Evolutionary conservation across 768 basidiomycete genomes (phyloP), one percentile per base, ranked within the genome.

Genomic region (Tricholoma matsutake): DNA sequence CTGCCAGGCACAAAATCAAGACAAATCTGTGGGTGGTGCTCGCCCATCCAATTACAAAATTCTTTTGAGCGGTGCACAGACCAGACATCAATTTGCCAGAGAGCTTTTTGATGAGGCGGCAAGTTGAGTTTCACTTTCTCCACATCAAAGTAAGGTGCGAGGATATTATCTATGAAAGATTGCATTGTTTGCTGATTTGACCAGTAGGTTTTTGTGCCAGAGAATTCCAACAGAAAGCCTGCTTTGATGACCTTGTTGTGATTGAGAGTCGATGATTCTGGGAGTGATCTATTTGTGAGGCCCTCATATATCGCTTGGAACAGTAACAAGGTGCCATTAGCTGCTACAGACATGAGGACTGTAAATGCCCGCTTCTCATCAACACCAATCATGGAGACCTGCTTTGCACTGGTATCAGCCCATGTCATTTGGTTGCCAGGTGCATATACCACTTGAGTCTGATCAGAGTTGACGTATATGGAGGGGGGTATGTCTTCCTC

Each of bases 311-410:
- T 71, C 0, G 68, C 72, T 61, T 79, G 78, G 13, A 78, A 64
- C 3, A 72, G 74, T 0, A 76, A 66, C 18, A 75, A 32, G 0
- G 43, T 62, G 2, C 76, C 75, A 52, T 61, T 52, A 29, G 59
- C 62, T 2, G 71, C 22, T 2, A 78, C 63, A 1, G 71, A 68
- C 2, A 73, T 66, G 20, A 78, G 32, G 1, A 71, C 41, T 2
- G 76, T 79, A 39, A 78, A 76, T 2, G 43, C 18, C 3, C 72
- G 64, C 63, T 79, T 79, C 22, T 79, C 78, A 3, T 78, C 76
- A 3, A 20, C 37, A 0, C 77, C 75, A 16, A 75, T 47, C 4
- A 71, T 56, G 1, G 70, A 18, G 0, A 78, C 75, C 45, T 79
- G 77, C 32, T 73, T 73, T n/a, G n/a, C n/a, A n/a, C n/a, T n/a